Base-by-base conservation (phyloP, 768 basidiomycete genomes). In the Mycena sanguinolenta region DNA sequence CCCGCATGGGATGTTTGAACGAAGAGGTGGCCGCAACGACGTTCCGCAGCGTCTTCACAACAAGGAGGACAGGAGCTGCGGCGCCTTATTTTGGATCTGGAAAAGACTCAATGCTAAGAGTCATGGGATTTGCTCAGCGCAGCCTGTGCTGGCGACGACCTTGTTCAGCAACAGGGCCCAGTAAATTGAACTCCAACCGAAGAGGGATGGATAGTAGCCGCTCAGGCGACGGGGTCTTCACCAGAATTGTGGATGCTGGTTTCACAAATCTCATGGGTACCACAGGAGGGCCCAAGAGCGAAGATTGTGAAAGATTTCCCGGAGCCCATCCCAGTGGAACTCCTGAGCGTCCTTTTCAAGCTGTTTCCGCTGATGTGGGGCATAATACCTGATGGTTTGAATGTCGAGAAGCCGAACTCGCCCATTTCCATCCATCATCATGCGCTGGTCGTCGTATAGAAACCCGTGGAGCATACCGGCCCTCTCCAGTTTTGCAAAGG, bases 401-500 rank as follows among this genome's bases (percentile, higher is more conserved):
- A 70, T 28, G 27, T 54, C 16, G 2, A 57, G 23, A 5, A 73
- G 5, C 1, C 64, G 63, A 25, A 73, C 60, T 27, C 38, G 46
- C 2, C 67, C 67, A 0, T 53, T 46, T 28, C 42, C 54, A 38
- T 69, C 59, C 1, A 73, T 66, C 23, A 63, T 0, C 32, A 73
- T 52, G 55, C 34, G 39, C 1, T 49, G 14, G 23, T 17, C 14
- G 44, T 60, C 30, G 0, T 19, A 28, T 5, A 63, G 28, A 34
- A 8, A 9, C 7, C 0, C 1, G 10, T 66, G 32, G 3, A 73
- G 42, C 6, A 73, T 54, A 14, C 42, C 62, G 4, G 52, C 59
- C 38, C 72, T 63, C 49, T 73, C 72, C 1, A 73, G 58, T 53
- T 44, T 60, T 7, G 72, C 67, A 9, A 69, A 57, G 16, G 67